Percentiles rank a stretch among this genome's conserved stretches.
These are phyloP conservation scores for Trametes pubescens DNA, from an alignment of 1,284 basidiomycete genomes.

Conservation along the genomic window DNA sequence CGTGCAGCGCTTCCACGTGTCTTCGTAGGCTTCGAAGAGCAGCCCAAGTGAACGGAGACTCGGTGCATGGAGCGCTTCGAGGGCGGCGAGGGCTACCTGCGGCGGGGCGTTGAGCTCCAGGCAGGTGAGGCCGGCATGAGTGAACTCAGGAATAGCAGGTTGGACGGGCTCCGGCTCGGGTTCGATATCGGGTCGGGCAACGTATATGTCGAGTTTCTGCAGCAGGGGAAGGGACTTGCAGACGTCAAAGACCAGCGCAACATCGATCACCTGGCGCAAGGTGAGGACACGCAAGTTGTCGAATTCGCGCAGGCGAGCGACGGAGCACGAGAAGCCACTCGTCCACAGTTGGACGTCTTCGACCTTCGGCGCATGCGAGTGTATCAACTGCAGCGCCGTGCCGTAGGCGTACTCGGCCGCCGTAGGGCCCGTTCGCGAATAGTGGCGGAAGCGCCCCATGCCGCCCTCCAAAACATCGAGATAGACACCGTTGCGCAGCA, in stretches of 20 bases:
- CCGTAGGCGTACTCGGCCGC: conserved; percentile 9
- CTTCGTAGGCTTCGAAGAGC: not conserved
- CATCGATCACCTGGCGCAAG: not conserved
- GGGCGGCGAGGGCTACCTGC: not conserved
- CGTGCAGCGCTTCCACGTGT: conserved; percentile 4
- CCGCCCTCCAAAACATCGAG: too few species aligned
- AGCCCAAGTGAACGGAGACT: not conserved
- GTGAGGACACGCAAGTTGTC: not conserved
- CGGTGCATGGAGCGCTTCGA: not conserved
- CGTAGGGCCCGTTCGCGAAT: too few species aligned
- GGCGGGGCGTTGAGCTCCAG: not conserved
- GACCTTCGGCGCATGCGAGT: conserved; percentile 1
- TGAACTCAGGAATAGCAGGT: not conserved
- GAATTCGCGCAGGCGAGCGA: conserved; percentile 1
- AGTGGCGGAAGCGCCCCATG: too few species aligned
- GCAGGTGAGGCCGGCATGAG: not conserved
- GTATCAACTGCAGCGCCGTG: conserved; percentile 3
- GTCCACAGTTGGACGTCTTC: not conserved
- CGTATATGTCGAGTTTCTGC: not conserved
- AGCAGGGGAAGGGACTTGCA: conserved; percentile 4
- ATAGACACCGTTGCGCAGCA: too few species aligned
- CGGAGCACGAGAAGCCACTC: conserved; percentile 5
- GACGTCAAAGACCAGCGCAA: not conserved
- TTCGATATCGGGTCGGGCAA: not conserved
- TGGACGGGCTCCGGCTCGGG: not conserved